Evolutionary conservation across 2,329 filamentous ascomycete genomes (phyloP).

Genomic region (Trichoderma polysporum): DNA sequence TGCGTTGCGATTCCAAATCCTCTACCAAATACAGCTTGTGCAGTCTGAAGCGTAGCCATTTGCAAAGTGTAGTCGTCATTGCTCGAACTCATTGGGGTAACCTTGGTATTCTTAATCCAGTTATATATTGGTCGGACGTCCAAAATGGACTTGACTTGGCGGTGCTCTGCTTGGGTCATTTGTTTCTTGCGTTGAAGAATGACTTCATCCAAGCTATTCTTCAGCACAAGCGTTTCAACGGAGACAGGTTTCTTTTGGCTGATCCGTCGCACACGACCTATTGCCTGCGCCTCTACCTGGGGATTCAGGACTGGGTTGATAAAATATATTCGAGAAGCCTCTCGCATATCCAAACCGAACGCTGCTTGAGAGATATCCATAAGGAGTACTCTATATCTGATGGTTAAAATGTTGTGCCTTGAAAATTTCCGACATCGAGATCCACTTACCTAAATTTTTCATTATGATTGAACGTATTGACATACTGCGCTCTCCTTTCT

Average conservation of each 20-base stretch:
- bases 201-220: slow-evolving; percentile 78
- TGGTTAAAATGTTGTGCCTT: neutral
- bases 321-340: slow-evolving; percentile 84
- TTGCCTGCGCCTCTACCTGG: slow-evolving; percentile 82
- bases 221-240: slow-evolving; percentile 82
- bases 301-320: slow-evolving; percentile 85
- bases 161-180: slow-evolving; percentile 70
- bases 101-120: slow-evolving; percentile 56
- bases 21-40: slow-evolving; percentile 52
- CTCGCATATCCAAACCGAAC: slow-evolving; percentile 80
- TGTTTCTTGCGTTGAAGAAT: slow-evolving; percentile 71
- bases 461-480: slow-evolving; percentile 73
- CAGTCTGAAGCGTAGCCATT: slow-evolving; percentile 46
- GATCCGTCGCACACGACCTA: slow-evolving; percentile 85
- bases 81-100: slow-evolving; percentile 38
- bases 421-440: neutral
- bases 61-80: slow-evolving; percentile 42
- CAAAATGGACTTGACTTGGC: slow-evolving; percentile 54
- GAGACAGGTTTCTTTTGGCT: slow-evolving; percentile 76
- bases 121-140: slow-evolving; percentile 58
- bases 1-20: slow-evolving; percentile 45
- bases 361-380: slow-evolving; percentile 92
- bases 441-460: slow-evolving; percentile 53
- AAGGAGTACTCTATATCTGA: slow-evolving; percentile 61
- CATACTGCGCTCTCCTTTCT: slow-evolving; percentile 68